Percentiles rank a stretch among this genome's conserved stretches.
Evolutionary conservation across 2,329 filamentous ascomycete species (phyloP).

Genomic region (Talaromyces islandicus): DNA sequence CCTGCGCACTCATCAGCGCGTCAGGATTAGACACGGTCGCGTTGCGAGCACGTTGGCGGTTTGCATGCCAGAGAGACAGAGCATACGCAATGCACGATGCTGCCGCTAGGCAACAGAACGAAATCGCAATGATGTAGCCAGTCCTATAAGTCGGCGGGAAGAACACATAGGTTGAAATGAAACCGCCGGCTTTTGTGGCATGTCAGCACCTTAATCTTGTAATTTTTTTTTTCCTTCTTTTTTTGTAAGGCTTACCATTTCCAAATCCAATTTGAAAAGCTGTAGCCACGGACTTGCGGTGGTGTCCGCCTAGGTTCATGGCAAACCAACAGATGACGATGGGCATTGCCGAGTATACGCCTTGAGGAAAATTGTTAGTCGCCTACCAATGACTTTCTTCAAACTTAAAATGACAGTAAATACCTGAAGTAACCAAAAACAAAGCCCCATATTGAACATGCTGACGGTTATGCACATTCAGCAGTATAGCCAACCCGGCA

Average conservation of each 20-base stretch:
- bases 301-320: slow-evolving; percentile 71
- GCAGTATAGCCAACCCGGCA: slow-evolving; percentile 67
- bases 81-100: slow-evolving; percentile 41
- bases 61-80: slow-evolving; percentile 31
- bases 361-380: neutral
- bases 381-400: too few species aligned
- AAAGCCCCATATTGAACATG: slow-evolving; percentile 69
- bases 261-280: slow-evolving; percentile 76
- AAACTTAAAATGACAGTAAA: slow-evolving; percentile 16
- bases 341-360: slow-evolving; percentile 75
- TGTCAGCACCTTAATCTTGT: slow-evolving; percentile 9
- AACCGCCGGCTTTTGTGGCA: slow-evolving; percentile 55
- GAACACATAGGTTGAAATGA: slow-evolving; percentile 69
- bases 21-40: slow-evolving; percentile 16
- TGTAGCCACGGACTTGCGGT: slow-evolving; percentile 62
- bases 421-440: slow-evolving; percentile 73
- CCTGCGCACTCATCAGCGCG: slow-evolving; percentile 15
- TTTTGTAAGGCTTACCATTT: slow-evolving; percentile 45
- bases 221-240: too few species aligned
- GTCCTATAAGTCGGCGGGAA: slow-evolving; percentile 58
- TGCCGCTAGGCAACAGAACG: slow-evolving; percentile 64
- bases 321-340: slow-evolving; percentile 79
- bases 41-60: slow-evolving; percentile 32
- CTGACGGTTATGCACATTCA: slow-evolving; percentile 63
- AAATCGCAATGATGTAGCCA: slow-evolving; percentile 73